Base-by-base conservation (phyloP, 768 basidiomycete genomes). In the Trametes punicea region DNA sequence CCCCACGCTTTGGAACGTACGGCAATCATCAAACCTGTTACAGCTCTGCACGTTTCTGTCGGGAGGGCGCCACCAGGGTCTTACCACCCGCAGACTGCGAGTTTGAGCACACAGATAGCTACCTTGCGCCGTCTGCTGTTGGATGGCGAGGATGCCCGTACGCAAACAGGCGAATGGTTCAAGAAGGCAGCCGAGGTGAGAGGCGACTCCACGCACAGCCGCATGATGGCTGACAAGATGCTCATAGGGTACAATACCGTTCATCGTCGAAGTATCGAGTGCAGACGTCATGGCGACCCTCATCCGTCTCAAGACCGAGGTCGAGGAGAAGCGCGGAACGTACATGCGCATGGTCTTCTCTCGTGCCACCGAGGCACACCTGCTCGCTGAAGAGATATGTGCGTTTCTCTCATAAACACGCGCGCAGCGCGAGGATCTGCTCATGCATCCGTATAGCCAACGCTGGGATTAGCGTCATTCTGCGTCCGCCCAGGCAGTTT, bases 241-340 rank as follows among this genome's bases (percentile, higher is more conserved):
- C 2, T 11, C 6, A 41, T 21, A 88, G 84, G 89, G 90, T 5
- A 64, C 76, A 31, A 76, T 93, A 20, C 86, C 90, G 3, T 73
- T 97, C 5, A 87, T 96, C 10, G 74, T 93, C 7, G 81, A 86
- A 51, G 84, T 81, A 2, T 75, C 87, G 60, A 91, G 77, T 62
- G 92, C 90, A 4, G 93, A 95, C 68, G 75, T 88, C 48, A 94
- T 95, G 59, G 90, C 88, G 1, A 82, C 87, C 0, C 70, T 95
- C 30, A 75, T 95, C 40, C 68, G 77, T 23, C 74, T 96, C 53
- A 90, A 89, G 70, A 72, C 72, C 49, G 81, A 89, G 62, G 73
- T 86, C 1, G 84, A 88, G 63, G 56, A 67, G 10, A 69, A 65
- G 31, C 81, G 71, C 16, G 69, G 73, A n/a, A 68, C 62, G 1